These are phyloP conservation scores for Saccharomyces hybrid DNA, from an alignment of 1,139 yeast genomes.

Conservation along the genomic window DNA sequence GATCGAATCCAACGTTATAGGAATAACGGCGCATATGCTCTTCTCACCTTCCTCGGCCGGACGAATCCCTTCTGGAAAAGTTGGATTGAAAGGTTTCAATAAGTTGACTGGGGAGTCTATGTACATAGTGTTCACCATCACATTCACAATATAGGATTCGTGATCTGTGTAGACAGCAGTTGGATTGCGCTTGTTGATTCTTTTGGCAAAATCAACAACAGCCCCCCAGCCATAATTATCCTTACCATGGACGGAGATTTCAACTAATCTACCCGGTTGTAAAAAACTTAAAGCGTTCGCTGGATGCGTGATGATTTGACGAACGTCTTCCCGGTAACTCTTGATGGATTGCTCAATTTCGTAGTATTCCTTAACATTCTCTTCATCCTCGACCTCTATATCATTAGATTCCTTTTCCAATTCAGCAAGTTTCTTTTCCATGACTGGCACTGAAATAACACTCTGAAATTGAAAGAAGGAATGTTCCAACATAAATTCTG, in stretches of 20 bases:
- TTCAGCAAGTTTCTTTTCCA: constrained; percentile 58
- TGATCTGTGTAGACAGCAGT: constrained; percentile 60
- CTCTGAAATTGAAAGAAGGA: constrained; percentile 95
- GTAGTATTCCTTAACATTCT: constrained; percentile 68
- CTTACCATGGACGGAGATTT: constrained; percentile 44
- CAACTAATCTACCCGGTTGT: constrained; percentile 81
- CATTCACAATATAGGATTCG: constrained; percentile 82
- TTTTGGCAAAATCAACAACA: constrained; percentile 67
- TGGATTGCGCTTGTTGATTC: constrained; percentile 53
- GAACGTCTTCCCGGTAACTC: constrained; percentile 65
- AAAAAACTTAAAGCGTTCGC: constrained; percentile 74
- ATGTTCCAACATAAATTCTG: constrained; percentile 91
- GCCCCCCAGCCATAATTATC: constrained; percentile 93
- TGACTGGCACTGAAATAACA: constrained; percentile 77
- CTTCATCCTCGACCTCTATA: constrained; percentile 65
- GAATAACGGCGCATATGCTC: constrained; percentile 69
- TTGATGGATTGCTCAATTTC: constrained; percentile 68
- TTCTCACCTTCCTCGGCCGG: constrained; percentile 72
- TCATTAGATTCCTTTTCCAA: constrained; percentile 44
- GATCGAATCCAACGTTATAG: constrained; percentile 75
- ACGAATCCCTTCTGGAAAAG: constrained; percentile 78
- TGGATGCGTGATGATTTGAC: constrained; percentile 87
- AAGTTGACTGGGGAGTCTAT: constrained; percentile 67
- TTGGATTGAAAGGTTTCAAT: constrained; percentile 63
- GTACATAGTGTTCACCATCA: constrained; percentile 72